phyloP scores from a whole-genome alignment of 805 yeast genomes.

The Candida corydali region DNA sequence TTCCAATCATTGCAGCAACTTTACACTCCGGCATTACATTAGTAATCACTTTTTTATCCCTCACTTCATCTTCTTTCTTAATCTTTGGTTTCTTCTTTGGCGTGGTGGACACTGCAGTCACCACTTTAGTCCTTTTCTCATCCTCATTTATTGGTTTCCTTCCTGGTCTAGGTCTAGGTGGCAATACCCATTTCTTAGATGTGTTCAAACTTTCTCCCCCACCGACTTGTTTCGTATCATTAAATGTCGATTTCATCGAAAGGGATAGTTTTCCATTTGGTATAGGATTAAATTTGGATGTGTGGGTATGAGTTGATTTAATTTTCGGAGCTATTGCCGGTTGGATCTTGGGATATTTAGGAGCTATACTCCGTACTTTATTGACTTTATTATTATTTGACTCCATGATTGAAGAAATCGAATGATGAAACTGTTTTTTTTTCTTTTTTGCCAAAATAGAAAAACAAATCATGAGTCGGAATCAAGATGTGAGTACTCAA shows the following conservation, averaged over 20 bases:
- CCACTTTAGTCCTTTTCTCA: background rate
- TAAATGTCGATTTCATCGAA: constrained; percentile 8
- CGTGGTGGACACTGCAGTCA: background rate
- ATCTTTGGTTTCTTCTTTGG: constrained; percentile 9
- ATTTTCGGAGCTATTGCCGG: constrained; percentile 18
- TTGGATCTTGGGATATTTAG: background rate
- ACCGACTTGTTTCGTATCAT: background rate
- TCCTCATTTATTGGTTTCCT: constrained; percentile 27
- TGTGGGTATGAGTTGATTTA: constrained; percentile 24
- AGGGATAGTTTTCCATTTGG: constrained; percentile 17
- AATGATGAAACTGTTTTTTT: background rate
- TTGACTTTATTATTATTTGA: background rate
- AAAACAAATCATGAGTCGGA: no score
- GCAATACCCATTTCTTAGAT: constrained; percentile 36
- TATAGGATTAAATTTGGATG: constrained; percentile 17
- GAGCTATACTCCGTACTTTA: background rate
- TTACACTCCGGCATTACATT: background rate
- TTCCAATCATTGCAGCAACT: background rate
- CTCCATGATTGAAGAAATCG: background rate
- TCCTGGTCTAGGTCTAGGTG: constrained; percentile 41
- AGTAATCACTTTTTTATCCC: background rate
- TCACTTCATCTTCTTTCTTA: constrained; percentile 4
- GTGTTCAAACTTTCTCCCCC: constrained; percentile 18
- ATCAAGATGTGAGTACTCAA: constrained; percentile 8
- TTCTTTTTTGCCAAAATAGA: background rate